These are phyloP conservation scores for Kappamyces sp. DNA, from an alignment of 192 early-diverging fungal genomes.

Conservation along the genomic window DNA sequence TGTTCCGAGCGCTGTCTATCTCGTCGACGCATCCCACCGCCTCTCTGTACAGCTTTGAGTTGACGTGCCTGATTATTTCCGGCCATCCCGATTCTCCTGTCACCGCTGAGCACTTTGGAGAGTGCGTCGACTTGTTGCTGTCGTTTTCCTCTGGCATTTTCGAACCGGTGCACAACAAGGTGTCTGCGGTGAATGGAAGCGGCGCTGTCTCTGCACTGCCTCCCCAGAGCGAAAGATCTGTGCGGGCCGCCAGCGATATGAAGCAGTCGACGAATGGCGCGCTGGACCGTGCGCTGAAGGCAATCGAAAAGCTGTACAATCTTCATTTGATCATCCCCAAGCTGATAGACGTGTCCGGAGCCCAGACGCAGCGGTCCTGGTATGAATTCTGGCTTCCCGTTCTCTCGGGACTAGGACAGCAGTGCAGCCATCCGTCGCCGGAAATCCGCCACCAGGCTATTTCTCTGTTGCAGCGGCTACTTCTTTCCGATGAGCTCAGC, in stretches of 20 bases:
- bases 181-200: too few species aligned
- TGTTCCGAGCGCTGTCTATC: slow-evolving; percentile 48
- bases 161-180: slow-evolving; percentile 17
- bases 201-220: too few species aligned
- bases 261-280: slow-evolving; percentile 23
- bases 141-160: slow-evolving; percentile 50
- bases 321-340: slow-evolving; percentile 54
- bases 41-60: slow-evolving; percentile 57
- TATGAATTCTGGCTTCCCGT: slow-evolving; percentile 75
- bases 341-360: slow-evolving; percentile 29
- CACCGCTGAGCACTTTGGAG: slow-evolving; percentile 59
- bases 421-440: slow-evolving; percentile 66
- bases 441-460: slow-evolving; percentile 79
- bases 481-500: slow-evolving; percentile 55
- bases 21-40: slow-evolving; percentile 58
- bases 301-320: slow-evolving; percentile 60
- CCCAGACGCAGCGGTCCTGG: slow-evolving; percentile 51
- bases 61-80: slow-evolving; percentile 48
- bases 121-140: slow-evolving; percentile 65
- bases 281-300: slow-evolving; percentile 56
- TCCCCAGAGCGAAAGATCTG: too few species aligned
- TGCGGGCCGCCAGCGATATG: background rate
- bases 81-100: slow-evolving; percentile 40
- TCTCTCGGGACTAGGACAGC: slow-evolving; percentile 63
- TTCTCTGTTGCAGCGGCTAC: slow-evolving; percentile 70